Evolutionary conservation across 352 stramenopile species (phyloP).

Genomic region (Pythium aphanidermatum): DNA sequence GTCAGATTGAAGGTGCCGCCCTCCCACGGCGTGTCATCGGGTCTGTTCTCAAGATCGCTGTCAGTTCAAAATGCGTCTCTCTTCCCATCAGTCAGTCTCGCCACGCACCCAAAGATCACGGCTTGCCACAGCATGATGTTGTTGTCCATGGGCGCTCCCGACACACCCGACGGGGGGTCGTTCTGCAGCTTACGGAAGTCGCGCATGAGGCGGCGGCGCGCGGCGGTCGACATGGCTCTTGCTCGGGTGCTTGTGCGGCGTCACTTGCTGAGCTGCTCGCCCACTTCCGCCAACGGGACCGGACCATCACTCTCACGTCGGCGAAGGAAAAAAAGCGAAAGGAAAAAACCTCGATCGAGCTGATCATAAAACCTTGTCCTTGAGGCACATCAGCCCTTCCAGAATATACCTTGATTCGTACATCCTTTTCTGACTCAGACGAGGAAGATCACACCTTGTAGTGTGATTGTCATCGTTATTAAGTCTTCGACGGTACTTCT

Average conservation of each 20-base stretch:
- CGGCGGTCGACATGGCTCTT: constrained; percentile 94
- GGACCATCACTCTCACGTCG: too few relatives aligned
- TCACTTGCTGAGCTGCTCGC: too few relatives aligned
- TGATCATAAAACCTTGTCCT: too few relatives aligned
- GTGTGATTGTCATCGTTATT: neutral
- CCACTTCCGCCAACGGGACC: too few relatives aligned
- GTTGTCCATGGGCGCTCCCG: constrained; percentile 96
- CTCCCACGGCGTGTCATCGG: constrained; percentile 99
- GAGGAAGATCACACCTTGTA: constrained; percentile 7
- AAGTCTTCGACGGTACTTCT: neutral
- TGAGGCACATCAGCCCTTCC: too few relatives aligned
- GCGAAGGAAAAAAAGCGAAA: too few relatives aligned
- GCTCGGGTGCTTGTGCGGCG: neutral
- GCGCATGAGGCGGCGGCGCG: constrained; percentile 93
- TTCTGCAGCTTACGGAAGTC: constrained; percentile 98
- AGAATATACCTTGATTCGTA: too few relatives aligned
- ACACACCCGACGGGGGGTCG: constrained; percentile 96
- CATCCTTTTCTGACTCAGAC: neutral
- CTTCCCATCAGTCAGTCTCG: too few relatives aligned
- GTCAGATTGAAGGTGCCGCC: constrained; percentile 97
- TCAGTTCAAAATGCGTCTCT: too few relatives aligned
- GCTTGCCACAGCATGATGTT: constrained; percentile 98
- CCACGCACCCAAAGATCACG: constrained; percentile 88
- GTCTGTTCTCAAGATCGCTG: too few relatives aligned
- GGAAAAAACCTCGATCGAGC: neutral